Conservation (phyloP, 2,329 filamentous ascomycete genomes). For the Aquanectria penicillioides region DNA sequence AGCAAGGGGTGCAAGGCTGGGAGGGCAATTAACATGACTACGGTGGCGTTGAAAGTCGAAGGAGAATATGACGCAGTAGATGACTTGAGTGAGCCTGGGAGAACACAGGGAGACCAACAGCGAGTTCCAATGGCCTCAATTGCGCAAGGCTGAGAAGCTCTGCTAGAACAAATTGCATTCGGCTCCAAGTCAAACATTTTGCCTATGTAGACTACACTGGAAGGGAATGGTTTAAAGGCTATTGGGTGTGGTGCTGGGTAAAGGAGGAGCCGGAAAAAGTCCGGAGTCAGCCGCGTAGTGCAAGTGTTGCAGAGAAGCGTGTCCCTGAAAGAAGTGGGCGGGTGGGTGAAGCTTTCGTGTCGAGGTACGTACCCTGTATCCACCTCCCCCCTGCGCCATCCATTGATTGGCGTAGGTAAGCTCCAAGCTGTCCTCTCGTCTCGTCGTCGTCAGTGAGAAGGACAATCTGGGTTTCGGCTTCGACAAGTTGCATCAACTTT, state of each 20-base stretch:
- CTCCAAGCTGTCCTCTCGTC: constrained; percentile 58
- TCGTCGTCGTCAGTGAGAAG: constrained; percentile 31
- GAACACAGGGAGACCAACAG: not conserved
- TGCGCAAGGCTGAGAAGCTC: not conserved
- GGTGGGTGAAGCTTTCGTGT: constrained; percentile 17
- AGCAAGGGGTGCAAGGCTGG: too few relatives aligned
- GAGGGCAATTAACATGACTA: too few relatives aligned
- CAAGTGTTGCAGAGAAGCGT: too few relatives aligned
- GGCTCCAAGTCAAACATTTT: constrained; percentile 20
- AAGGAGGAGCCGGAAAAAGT: constrained; percentile 33
- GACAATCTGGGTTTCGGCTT: constrained; percentile 39
- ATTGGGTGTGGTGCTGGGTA: constrained; percentile 27
- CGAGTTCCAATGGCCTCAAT: not conserved
- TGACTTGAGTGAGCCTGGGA: not conserved
- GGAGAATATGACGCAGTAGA: not conserved
- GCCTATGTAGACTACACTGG: not conserved
- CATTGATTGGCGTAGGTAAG: constrained; percentile 42
- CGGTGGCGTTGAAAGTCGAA: not conserved
- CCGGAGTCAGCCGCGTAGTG: constrained; percentile 22
- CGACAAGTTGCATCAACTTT: constrained; percentile 47
- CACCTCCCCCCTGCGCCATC: constrained; percentile 29
- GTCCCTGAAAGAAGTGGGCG: too few relatives aligned
- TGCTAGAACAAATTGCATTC: not conserved
- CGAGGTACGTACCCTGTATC: constrained; percentile 36
- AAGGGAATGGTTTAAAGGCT: constrained; percentile 28